Percentiles rank a stretch among this genome's conserved stretches.
Conservation (phyloP, 345 rosid species). For the Microcos paniculata region DNA sequence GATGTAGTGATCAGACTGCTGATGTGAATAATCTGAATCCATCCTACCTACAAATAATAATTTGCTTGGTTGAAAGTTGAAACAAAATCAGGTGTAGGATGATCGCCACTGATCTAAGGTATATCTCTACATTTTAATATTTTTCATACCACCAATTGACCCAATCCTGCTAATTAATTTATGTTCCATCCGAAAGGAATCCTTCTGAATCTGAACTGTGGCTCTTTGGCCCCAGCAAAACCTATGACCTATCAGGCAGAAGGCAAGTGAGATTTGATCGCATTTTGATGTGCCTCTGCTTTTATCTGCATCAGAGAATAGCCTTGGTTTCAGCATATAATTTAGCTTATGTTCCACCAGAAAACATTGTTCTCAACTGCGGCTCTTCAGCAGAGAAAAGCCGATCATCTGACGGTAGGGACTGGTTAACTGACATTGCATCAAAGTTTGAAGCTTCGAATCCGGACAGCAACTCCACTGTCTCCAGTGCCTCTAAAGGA, state of each 20-base stretch:
- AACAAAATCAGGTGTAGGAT: not conserved
- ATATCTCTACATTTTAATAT: no score
- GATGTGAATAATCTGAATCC: not conserved
- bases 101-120: not conserved
- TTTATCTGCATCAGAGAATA: not conserved
- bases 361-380: not conserved
- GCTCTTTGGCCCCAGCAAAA: not conserved
- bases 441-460: not conserved
- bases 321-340: not conserved
- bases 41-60: no score
- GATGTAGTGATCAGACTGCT: not conserved
- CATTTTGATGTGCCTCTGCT: not conserved
- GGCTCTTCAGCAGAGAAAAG: not conserved
- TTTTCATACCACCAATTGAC: not conserved
- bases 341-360: not conserved
- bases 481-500: not conserved
- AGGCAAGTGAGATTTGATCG: not conserved
- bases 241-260: no score
- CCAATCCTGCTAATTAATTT: no score
- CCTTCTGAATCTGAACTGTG: not conserved
- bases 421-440: not conserved
- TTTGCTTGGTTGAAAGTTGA: not conserved
- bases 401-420: not conserved
- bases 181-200: not conserved
- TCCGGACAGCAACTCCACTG: not conserved